These are phyloP conservation scores for Lactarius hengduanensis DNA, from an alignment of 768 basidiomycete genomes.

Conservation along the genomic window DNA sequence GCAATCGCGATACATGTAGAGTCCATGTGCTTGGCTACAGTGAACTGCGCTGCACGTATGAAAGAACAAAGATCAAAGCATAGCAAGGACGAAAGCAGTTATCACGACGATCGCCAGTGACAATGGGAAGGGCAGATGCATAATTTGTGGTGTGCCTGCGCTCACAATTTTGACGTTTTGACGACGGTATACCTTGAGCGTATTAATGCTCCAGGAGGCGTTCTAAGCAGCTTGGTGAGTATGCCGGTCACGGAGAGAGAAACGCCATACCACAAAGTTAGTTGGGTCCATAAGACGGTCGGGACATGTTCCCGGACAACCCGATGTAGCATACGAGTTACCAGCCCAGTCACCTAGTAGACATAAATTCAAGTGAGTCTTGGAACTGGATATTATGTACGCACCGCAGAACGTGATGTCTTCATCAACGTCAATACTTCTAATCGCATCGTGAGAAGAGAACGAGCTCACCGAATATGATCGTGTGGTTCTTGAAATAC, in stretches of 20 bases:
- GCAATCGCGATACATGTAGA: slow-evolving; percentile 8
- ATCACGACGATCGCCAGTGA: slow-evolving; percentile 5
- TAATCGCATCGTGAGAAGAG: slow-evolving; percentile 1
- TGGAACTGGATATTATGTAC: slow-evolving; percentile 27
- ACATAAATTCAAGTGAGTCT: slow-evolving; percentile 19
- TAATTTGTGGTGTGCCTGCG: slow-evolving; percentile 11
- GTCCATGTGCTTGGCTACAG: slow-evolving; percentile 1
- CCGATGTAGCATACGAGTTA: slow-evolving; percentile 70
- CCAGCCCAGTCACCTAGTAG: slow-evolving; percentile 77
- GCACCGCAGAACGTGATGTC: slow-evolving; percentile 83
- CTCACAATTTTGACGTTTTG: slow-evolving; percentile 23
- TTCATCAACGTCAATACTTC: slow-evolving; percentile 32
- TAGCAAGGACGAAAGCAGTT: slow-evolving; percentile 1
- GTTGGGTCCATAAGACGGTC: slow-evolving; percentile 60
- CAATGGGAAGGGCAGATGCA: slow-evolving; percentile 3
- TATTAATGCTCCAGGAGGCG: slow-evolving; percentile 79
- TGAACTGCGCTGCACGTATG: not conserved
- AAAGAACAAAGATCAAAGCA: slow-evolving; percentile 21
- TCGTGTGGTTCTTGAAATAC: slow-evolving; percentile 67
- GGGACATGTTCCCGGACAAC: slow-evolving; percentile 73
- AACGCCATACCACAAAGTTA: slow-evolving; percentile 63
- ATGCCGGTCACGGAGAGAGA: slow-evolving; percentile 3
- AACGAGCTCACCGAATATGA: slow-evolving; percentile 63
- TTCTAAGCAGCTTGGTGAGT: slow-evolving; percentile 45
- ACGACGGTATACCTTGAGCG: slow-evolving; percentile 61